A percentile compares a stretch with the other conserved stretches of the same genome.
Conservation (phyloP, 1,284 basidiomycete genomes). For the Lentinula novae-zelandiae region DNA sequence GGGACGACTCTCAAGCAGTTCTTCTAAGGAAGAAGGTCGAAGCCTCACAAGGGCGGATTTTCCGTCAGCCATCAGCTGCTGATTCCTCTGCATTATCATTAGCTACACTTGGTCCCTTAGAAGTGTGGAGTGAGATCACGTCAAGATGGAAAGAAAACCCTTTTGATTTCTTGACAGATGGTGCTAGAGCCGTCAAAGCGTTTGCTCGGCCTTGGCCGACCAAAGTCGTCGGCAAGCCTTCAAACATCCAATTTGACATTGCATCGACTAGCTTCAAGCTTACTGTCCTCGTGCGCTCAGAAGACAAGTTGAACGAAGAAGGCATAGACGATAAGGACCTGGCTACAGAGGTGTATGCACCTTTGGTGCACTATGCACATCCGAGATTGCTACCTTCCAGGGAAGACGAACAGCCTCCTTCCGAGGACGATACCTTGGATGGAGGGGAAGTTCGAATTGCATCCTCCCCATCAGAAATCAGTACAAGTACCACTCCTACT, state of each 20-base stretch:
- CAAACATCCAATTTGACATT: slow-evolving; percentile 76
- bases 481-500: slow-evolving; percentile 13
- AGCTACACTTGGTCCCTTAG: slow-evolving; percentile 22
- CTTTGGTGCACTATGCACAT: slow-evolving; percentile 83
- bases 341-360: slow-evolving; percentile 84
- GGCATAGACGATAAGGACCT: slow-evolving; percentile 33
- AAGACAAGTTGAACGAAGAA: slow-evolving; percentile 36
- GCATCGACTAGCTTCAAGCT: slow-evolving; percentile 66
- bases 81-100: slow-evolving; percentile 30
- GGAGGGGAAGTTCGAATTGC: background rate
- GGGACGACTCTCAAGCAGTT: slow-evolving; percentile 22
- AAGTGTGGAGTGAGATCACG: slow-evolving; percentile 8
- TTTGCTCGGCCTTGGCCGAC: slow-evolving; percentile 82
- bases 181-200: slow-evolving; percentile 77
- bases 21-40: slow-evolving; percentile 19
- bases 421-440: background rate
- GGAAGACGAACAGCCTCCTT: background rate
- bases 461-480: slow-evolving; percentile 14
- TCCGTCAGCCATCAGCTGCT: slow-evolving; percentile 14
- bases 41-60: slow-evolving; percentile 6
- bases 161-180: slow-evolving; percentile 74
- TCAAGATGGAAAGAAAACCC: slow-evolving; percentile 39
- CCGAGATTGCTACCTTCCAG: slow-evolving; percentile 23
- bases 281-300: slow-evolving; percentile 54
- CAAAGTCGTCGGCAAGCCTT: slow-evolving; percentile 66